Evolutionary conservation across 202 grass and related monocot genomes (phyloP), one percentile per base, ranked within the genome.

Genomic region (Panicum hallii): DNA sequence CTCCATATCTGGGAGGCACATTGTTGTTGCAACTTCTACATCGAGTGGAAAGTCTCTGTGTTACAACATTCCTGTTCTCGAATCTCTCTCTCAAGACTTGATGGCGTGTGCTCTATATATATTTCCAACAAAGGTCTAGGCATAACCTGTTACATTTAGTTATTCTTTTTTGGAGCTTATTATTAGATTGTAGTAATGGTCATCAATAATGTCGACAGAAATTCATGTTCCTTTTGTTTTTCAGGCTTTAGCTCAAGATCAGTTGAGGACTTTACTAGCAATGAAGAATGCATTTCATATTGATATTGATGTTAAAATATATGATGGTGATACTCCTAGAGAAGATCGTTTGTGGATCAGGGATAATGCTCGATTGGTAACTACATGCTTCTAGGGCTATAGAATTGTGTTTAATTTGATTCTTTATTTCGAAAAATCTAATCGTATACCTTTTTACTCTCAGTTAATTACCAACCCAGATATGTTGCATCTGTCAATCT

Each of bases 401-500:
- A 69, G 28, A 55, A 64, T 78, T 86, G 14, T 67, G 47, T 41
- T 88, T 66, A 49, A 40, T 57, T 63, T 64, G 13, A 67, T 70
- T 71, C 17, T 72, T 72, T 75, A 22, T 74, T 78, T 40, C 2
- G 45, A 3, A 1, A 23, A 3, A 11, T 79, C 44, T 50, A 82
- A 79, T 32, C n/a, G 57, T 63, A 56, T 26, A 47, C 23, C 69
- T 16, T 82, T 40, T 73, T 40, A 66, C 58, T 86, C 52, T 89
- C 89, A 98, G 96, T 83, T 98, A 76, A 98, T 98, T 86, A 98
- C 96, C 44, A 98, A 98, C 75, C 96, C 96, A 79, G 96, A 98
- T 90, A 98, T 98, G 96, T 80, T 98, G 65, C 96, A 98, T 11
- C 6, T 92, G 78, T 94, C 93, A 68, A 82, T 98, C 79, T 86